Evolutionary conservation across 2,329 filamentous ascomycete genomes (phyloP).

Genomic region (Periconia sp.): DNA sequence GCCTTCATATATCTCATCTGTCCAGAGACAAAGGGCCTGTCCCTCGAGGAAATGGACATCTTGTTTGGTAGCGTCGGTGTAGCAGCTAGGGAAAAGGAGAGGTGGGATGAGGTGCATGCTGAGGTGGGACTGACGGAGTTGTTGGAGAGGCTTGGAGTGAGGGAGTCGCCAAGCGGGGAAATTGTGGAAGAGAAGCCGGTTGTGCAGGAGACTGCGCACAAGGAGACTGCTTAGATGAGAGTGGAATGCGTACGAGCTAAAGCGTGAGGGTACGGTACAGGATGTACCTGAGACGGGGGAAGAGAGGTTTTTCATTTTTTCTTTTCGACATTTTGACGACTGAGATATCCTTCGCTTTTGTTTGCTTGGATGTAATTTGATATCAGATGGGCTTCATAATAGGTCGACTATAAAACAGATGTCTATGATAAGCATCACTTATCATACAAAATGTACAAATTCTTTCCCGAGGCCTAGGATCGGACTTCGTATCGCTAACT

Average conservation of each 20-base stretch:
- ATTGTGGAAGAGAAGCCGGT: constrained; percentile 22
- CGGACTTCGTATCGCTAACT: too few relatives aligned
- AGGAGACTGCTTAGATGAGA: background rate
- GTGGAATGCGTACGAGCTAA: background rate
- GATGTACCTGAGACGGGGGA: too few relatives aligned
- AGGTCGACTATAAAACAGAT: too few relatives aligned
- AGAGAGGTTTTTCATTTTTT: too few relatives aligned
- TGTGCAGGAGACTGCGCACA: constrained; percentile 9
- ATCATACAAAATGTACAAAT: too few relatives aligned
- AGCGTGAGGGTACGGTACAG: too few relatives aligned
- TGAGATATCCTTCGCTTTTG: too few relatives aligned
- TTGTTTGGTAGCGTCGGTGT: constrained; percentile 71
- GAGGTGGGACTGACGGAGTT: constrained; percentile 67
- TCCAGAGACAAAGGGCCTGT: constrained; percentile 60
- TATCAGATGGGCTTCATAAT: too few relatives aligned
- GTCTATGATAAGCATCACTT: too few relatives aligned
- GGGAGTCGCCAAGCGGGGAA: constrained; percentile 6
- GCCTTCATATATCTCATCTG: constrained; percentile 58
- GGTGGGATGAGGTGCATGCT: constrained; percentile 74
- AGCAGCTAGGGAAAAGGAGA: constrained; percentile 69
- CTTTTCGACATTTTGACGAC: too few relatives aligned
- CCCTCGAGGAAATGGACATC: constrained; percentile 65
- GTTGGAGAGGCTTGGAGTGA: constrained; percentile 22
- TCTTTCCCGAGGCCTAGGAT: too few relatives aligned
- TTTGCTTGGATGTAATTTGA: too few relatives aligned